Conservation (phyloP, 306 rosid species). For the Quillaja saponaria region DNA sequence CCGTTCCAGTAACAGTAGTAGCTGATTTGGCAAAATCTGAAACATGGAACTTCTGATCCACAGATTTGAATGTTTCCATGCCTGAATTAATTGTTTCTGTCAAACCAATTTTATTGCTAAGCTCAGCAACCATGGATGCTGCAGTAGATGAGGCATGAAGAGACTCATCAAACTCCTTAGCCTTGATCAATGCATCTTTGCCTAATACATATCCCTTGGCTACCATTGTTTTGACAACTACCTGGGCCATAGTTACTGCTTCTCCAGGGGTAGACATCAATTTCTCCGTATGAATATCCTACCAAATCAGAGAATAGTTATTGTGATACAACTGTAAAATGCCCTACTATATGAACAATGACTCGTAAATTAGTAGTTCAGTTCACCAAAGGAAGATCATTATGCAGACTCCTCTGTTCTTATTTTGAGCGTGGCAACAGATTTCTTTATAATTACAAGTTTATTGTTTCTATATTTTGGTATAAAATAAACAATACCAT, state of each 20-base stretch:
- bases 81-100: conserved; percentile 66
- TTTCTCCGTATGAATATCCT: conserved; percentile 54
- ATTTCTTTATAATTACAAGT: neutral
- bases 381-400: neutral
- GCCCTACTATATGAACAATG: neutral
- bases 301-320: conserved; percentile 8
- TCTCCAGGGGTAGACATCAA: conserved; percentile 66
- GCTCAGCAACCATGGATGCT: conserved; percentile 66
- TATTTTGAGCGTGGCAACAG: neutral
- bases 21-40: conserved; percentile 77
- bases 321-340: neutral
- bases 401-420: neutral
- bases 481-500: neutral
- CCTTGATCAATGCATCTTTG: conserved; percentile 78
- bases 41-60: conserved; percentile 77
- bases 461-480: neutral
- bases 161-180: conserved; percentile 82
- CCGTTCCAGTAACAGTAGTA: conserved; percentile 67
- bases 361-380: neutral
- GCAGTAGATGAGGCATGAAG: conserved; percentile 68
- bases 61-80: conserved; percentile 64
- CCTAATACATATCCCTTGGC: conserved; percentile 86
- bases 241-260: conserved; percentile 72
- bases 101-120: conserved; percentile 71
- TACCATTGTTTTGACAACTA: conserved; percentile 81